Evolutionary conservation across 345 rosid species (phyloP).

Genomic region (Populus davidiana): DNA sequence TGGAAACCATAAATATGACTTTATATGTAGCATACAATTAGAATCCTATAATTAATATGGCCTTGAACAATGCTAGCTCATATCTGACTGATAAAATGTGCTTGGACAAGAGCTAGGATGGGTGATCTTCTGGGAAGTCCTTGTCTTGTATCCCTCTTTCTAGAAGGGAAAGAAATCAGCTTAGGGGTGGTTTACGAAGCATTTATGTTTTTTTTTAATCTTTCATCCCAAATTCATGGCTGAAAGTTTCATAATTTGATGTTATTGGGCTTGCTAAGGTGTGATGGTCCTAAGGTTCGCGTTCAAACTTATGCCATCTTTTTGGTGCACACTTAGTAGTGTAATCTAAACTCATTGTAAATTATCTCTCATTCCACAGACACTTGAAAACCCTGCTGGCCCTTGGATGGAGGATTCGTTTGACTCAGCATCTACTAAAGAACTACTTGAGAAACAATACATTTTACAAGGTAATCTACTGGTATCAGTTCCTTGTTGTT

Average conservation of each 20-base stretch:
- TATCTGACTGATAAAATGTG: background rate
- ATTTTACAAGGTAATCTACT: slow-evolving; percentile 74
- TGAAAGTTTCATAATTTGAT: background rate
- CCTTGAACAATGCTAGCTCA: too few relatives aligned
- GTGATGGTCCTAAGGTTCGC: background rate
- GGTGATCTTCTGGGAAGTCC: background rate
- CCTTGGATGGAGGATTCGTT: slow-evolving; percentile 91
- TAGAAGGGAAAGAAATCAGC: background rate
- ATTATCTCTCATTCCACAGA: slow-evolving; percentile 37
- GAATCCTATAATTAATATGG: too few relatives aligned
- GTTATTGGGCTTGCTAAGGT: background rate
- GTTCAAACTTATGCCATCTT: background rate
- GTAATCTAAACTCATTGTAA: background rate
- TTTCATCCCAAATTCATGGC: background rate
- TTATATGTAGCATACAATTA: too few relatives aligned
- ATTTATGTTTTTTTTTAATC: background rate
- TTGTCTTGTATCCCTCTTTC: background rate
- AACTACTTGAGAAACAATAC: slow-evolving; percentile 89
- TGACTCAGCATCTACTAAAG: slow-evolving; percentile 85
- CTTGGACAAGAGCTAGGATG: background rate
- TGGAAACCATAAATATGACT: too few relatives aligned
- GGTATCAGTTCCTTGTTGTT: background rate
- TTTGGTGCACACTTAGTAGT: background rate
- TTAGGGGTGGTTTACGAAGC: background rate
- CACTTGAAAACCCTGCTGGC: slow-evolving; percentile 81